Base-by-base conservation (phyloP, 371 early-diverging fungal species). In the Lichtheimia hyalospora region DNA sequence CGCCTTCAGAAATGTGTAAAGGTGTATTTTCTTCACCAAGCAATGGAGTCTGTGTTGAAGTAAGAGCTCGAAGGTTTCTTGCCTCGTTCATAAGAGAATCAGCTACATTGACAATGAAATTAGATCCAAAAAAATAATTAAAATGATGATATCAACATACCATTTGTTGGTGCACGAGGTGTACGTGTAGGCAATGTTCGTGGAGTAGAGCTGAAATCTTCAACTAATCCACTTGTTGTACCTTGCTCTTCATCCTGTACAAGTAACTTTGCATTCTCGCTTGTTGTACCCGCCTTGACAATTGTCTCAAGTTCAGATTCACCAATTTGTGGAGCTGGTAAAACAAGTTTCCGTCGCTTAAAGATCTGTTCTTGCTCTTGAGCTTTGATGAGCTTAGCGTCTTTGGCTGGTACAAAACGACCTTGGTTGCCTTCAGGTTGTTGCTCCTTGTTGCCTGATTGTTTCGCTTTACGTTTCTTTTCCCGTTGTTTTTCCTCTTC, bases 291-390 rank as follows among this genome's bases (percentile, higher is more conserved):
- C 21, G 94, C 81, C 71, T 96, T 96, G 28, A 95, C 87, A 54
- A 98, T 91, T 27, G 91, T 90, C 57, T 95, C 97, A 34, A 98
- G 69, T 71, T 97, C 97, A 6, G 77, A 77, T 60, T 96, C 95
- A 49, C 90, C 87, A 3, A 97, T 88, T 74, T 96, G 96, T 20
- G 98, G 98, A 2, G 93, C 82, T 8, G 98, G 97, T 34, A 98
- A 77, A 16, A 84, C 81, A 34, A 98, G 79, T 66, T 85, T 89
- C 54, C 84, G 83, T 52, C 97, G 89, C 52, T 89, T 91, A 12
- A 83, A 74, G 42, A 87, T 81, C 58, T 90, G 85, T 49, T 90
- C 87, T 21, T 83, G 86, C 57, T 90, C 89, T 56, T 89, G 84
- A 48, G 82, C 74, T 56, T 86, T 84, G n/a, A 76, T 66, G 34